Base-by-base conservation (phyloP, 805 yeast species). In the Wickerhamomyces tratensis region DNA sequence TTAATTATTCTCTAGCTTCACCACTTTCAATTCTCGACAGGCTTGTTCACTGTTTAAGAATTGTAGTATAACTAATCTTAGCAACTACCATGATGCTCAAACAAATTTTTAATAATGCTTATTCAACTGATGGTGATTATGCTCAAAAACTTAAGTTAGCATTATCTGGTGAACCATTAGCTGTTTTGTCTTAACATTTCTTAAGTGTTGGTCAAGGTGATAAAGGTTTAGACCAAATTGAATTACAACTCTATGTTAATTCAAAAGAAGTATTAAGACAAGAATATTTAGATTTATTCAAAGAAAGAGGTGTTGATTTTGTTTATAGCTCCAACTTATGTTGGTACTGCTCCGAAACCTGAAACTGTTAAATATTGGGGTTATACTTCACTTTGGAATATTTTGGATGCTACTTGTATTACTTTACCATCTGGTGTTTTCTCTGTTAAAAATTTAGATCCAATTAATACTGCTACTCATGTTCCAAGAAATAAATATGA, bases 331-430 rank as follows among this genome's bases (percentile, higher is more conserved):
- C 86, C 87, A 40, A 69, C 76, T 13, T 76, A 77, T 58, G 71
- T 71, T 44, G 79, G 79, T 47, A 79, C 78, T 40, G 84, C 88
- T 11, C 83, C 85, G 26, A 68, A 68, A 40, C 72, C 79, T 25
- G 76, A 71, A 39, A 67, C 71, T 43, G 72, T 80, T 5, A 74
- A 71, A 58, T 79, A 79, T 60, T 82, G 88, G 86, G 81, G 86
- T 5, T 85, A 85, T 67, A 82, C 91, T 7, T 64, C 87, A 3
- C 68, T 82, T 47, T 85, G 78, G 75, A 84, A 84, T 62, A 56
- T 83, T 45, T 60, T 82, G 47, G 94, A 85, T 59, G 69, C 76
- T 53, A 88, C 93, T 36, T 75, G 80, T 36, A 74, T 80, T 46
- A 68, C 71, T 1, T 66, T 77, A 62, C 87, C 83, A 52, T 72